phyloP scores from a whole-genome alignment of 352 stramenopile genomes.

The Globisporangium nodosum region DNA sequence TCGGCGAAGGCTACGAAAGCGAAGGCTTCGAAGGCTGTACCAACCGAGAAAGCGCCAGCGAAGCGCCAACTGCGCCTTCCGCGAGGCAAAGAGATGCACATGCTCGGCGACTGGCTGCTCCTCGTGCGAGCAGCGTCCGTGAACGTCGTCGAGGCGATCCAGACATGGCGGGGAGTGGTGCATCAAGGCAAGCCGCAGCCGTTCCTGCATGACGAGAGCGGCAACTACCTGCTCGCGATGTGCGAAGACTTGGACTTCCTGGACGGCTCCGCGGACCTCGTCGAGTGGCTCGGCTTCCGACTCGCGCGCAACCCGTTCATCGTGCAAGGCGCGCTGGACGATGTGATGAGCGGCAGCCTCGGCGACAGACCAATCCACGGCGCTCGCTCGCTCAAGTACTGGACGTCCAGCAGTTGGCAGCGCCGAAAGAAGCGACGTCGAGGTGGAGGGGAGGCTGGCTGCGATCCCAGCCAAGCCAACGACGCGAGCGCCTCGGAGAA shows the following conservation, averaged over 20 bases:
- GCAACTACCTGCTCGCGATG: conserved; percentile 55
- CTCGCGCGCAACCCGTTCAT: conserved; percentile 56
- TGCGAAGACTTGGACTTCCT: conserved; percentile 51
- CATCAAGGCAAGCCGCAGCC: conserved; percentile 28
- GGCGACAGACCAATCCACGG: conserved; percentile 10
- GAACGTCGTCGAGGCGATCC: conserved; percentile 47
- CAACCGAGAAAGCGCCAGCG: not conserved
- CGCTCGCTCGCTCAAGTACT: conserved; percentile 22
- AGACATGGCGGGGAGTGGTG: conserved; percentile 29
- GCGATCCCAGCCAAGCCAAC: not conserved
- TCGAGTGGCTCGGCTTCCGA: conserved; percentile 50
- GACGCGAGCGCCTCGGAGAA: not conserved
- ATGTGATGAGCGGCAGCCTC: conserved; percentile 15
- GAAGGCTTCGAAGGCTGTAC: not conserved
- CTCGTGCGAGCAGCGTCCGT: conserved; percentile 45
- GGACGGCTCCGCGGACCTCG: conserved; percentile 28
- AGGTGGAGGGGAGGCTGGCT: not conserved
- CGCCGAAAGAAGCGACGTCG: conserved; percentile 3
- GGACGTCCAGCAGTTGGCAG: conserved; percentile 19
- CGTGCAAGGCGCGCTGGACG: conserved; percentile 26
- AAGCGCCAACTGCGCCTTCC: conserved; percentile 9
- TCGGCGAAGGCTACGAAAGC: not conserved
- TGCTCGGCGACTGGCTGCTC: conserved; percentile 50
- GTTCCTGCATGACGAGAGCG: conserved; percentile 21
- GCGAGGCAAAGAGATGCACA: conserved; percentile 41